Evolutionary conservation across 768 basidiomycete genomes (phyloP), one percentile per base, ranked within the genome.

Genomic region (Psilocybe tampanensis): DNA sequence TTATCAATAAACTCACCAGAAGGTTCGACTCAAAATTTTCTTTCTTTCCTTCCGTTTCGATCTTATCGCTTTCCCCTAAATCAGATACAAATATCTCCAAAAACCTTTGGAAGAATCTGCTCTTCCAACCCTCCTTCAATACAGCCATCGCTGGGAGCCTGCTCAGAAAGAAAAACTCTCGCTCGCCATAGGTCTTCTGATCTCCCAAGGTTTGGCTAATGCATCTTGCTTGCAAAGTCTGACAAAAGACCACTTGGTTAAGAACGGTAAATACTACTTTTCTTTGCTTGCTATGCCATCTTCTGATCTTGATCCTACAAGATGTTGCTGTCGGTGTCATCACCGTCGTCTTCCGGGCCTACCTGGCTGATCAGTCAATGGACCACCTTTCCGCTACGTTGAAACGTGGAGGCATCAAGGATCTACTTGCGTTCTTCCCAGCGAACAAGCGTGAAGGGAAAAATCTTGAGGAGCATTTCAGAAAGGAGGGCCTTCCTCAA

Each of bases 51-150:
- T 18, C 47, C 32, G 32, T 17, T 17, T 51, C 29, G 29, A 21
- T 33, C 53, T 19, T 17, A 62, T 56, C 59, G 56, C 47, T 55
- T 62, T 50, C 62, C 42, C 34, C 33, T 42, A 23, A 48, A 53
- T 34, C 68, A 96, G 95, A 76, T 98, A 98, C 83, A 98, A 98
- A 75, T 99, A 98, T 82, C 92, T 99, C 66, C 96, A 98, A 75
- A 94, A 90, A 74, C 94, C 96, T 43, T 86, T 99, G 47, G 96
- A 98, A 73, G 89, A 87, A 70, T 83, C 80, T 33, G 82, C 92
- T 53, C 81, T 98, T 13, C 92, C 93, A 2, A 81, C 81, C 44
- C 80, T 98, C 47, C 76, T 99, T 58, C 95, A 98, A 74, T 94
- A 94, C 68, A 86, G 89, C 69, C 85, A 92, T 68, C 89, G 90